phyloP scores from a whole-genome alignment of 768 basidiomycete genomes.

The Russula dissimulans region DNA sequence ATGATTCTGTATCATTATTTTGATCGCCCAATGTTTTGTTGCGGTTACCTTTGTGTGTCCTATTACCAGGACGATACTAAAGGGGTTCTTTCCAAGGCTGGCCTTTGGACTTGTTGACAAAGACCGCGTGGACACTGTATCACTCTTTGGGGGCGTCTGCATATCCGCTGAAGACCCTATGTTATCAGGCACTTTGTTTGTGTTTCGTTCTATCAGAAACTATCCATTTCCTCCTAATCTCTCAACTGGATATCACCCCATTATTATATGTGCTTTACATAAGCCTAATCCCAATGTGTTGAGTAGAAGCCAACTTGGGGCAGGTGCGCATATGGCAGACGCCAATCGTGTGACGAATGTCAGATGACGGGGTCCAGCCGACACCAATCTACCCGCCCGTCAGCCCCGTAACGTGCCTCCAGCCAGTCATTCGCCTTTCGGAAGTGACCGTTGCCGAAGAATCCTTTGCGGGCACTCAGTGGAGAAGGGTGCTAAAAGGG shows the following conservation, averaged over 20 bases:
- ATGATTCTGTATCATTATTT: slow-evolving; percentile 19
- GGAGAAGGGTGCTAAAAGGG: slow-evolving; percentile 71
- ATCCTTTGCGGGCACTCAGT: slow-evolving; percentile 65
- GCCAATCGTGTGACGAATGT: slow-evolving; percentile 8
- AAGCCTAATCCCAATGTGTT: slow-evolving; percentile 15
- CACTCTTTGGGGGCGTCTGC: slow-evolving; percentile 15
- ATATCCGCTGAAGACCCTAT: slow-evolving; percentile 2
- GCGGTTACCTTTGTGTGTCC: slow-evolving; percentile 12
- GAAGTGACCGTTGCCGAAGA: slow-evolving; percentile 87
- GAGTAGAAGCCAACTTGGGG: slow-evolving; percentile 1
- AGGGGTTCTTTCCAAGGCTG: slow-evolving; percentile 11
- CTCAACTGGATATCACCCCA: slow-evolving; percentile 15
- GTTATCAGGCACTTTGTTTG: slow-evolving; percentile 15
- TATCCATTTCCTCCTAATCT: slow-evolving; percentile 13
- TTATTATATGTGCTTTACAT: slow-evolving; percentile 17
- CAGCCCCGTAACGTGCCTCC: slow-evolving; percentile 62
- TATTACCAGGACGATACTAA: not conserved
- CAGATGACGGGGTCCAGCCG: slow-evolving; percentile 28
- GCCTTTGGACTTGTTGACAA: slow-evolving; percentile 11
- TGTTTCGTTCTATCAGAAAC: slow-evolving; percentile 4
- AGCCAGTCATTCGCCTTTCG: slow-evolving; percentile 83
- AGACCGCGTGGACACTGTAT: slow-evolving; percentile 19
- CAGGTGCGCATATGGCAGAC: not conserved
- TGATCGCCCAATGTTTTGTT: slow-evolving; percentile 15
- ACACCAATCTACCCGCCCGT: slow-evolving; percentile 70